phyloP scores from a whole-genome alignment of 495 filamentous ascomycete genomes.

The Penicillium argentinense region DNA sequence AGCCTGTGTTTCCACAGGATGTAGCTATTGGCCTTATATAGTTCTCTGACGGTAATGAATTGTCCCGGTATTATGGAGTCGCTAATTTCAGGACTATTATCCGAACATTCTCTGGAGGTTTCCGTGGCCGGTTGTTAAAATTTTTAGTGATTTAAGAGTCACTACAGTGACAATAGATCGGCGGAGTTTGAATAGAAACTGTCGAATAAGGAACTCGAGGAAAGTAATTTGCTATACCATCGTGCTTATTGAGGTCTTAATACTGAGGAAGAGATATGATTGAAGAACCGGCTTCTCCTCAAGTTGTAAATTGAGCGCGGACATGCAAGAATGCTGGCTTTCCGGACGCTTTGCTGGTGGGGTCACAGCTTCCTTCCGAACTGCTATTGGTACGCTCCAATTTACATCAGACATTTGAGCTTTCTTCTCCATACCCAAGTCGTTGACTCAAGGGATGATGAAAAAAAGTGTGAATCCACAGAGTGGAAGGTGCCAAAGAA shows the following conservation, averaged over 20 bases:
- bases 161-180: neutral
- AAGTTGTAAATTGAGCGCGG: neutral
- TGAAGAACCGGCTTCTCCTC: neutral
- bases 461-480: slow-evolving; percentile 52
- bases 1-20: neutral
- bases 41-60: neutral
- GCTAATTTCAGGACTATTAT: neutral
- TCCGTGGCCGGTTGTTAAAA: neutral
- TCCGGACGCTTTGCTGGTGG: no score
- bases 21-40: neutral
- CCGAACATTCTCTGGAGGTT: neutral
- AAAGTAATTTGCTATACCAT: no score
- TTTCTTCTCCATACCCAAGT: slow-evolving; percentile 55
- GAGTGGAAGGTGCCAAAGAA: slow-evolving; percentile 65
- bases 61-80: neutral
- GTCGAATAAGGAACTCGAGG: no score
- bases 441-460: slow-evolving; percentile 49
- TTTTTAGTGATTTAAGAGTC: neutral
- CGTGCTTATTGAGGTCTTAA: no score
- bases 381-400: no score
- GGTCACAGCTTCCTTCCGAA: no score
- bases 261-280: neutral
- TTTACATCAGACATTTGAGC: no score
- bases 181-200: neutral
- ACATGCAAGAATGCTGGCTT: neutral